Evolutionary conservation across 805 yeast species (phyloP).

Genomic region (Grigorovia yakushimaensis): DNA sequence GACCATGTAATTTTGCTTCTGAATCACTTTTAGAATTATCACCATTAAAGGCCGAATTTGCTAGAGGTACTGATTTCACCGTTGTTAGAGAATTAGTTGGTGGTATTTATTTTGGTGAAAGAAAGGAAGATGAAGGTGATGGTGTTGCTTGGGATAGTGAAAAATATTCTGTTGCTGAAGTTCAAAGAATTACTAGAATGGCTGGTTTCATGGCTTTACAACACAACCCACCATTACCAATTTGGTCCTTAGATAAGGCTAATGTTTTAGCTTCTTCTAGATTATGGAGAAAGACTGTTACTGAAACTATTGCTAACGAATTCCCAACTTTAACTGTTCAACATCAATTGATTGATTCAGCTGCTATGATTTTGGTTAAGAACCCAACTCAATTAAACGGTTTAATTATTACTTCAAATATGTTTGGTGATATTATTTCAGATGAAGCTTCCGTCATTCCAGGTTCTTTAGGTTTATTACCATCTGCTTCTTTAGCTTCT

Average conservation of each 20-base stretch:
- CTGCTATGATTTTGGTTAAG: conserved; percentile 95
- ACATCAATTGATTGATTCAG: conserved; percentile 96
- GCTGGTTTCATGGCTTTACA: conserved; percentile 95
- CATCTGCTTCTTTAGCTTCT: conserved; percentile 92
- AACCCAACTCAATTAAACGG: conserved; percentile 89
- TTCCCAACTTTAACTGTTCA: conserved; percentile 82
- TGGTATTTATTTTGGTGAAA: conserved; percentile 94
- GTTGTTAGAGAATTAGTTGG: conserved; percentile 97
- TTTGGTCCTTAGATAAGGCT: conserved; percentile 96
- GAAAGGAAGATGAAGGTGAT: conserved; percentile 82
- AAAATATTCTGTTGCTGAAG: conserved; percentile 82
- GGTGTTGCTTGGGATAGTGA: conserved; percentile 93
- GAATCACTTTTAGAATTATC: conserved; percentile 77
- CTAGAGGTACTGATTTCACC: conserved; percentile 80
- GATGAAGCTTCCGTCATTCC: conserved; percentile 98
- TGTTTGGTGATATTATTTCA: conserved; percentile 97
- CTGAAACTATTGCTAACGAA: conserved; percentile 72
- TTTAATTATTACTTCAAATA: conserved; percentile 82
- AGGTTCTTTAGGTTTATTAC: conserved; percentile 91
- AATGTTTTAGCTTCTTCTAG: conserved; percentile 94
- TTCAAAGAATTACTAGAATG: conserved; percentile 93
- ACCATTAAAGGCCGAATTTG: conserved; percentile 78
- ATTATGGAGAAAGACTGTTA: conserved; percentile 91
- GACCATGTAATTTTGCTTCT: conserved; percentile 91
- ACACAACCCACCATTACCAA: conserved; percentile 84